A percentile compares a stretch with the other conserved stretches of the same genome.
These are phyloP conservation scores for Beauveria pseudobassiana DNA, from an alignment of 2,329 filamentous ascomycete genomes.

Conservation along the genomic window DNA sequence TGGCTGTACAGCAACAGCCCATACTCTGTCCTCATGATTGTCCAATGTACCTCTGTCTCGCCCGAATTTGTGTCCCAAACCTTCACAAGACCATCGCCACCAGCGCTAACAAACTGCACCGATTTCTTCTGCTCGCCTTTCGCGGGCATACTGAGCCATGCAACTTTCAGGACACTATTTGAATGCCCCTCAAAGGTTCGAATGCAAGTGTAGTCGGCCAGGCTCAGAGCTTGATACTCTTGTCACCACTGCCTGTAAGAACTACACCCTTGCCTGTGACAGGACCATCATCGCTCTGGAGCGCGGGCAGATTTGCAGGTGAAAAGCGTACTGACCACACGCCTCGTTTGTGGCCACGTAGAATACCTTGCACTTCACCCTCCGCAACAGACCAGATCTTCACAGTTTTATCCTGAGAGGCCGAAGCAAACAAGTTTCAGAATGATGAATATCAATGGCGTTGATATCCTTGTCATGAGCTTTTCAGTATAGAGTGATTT, in stretches of 20 bases:
- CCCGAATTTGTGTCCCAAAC: conserved; percentile 86
- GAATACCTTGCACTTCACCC: conserved; percentile 83
- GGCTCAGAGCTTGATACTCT: conserved; percentile 90
- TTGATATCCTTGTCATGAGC: conserved; percentile 99
- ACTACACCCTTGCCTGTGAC: conserved; percentile 74
- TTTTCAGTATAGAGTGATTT: conserved; percentile 78
- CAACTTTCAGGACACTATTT: conserved; percentile 88
- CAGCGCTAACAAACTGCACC: conserved; percentile 75
- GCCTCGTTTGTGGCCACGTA: conserved; percentile 86
- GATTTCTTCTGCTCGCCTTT: conserved; percentile 49
- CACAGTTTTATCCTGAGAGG: conserved; percentile 91
- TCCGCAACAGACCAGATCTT: conserved; percentile 93
- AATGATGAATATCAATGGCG: conserved; percentile 72
- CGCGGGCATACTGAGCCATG: conserved; percentile 63
- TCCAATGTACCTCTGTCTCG: conserved; percentile 83
- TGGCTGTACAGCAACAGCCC: conserved; percentile 73
- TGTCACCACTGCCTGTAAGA: conserved; percentile 89
- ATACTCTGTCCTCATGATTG: conserved; percentile 94
- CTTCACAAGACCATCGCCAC: conserved; percentile 91
- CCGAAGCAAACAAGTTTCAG: conserved; percentile 81
- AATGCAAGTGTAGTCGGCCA: conserved; percentile 86
- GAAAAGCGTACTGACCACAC: conserved; percentile 95
- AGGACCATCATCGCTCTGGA: conserved; percentile 64
- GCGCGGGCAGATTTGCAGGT: conserved; percentile 64
- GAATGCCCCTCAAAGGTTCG: conserved; percentile 94